Percentiles rank a stretch among this genome's conserved stretches.
These are phyloP conservation scores for Ensete ventricosum DNA, from an alignment of 176 grass and related monocot genomes.

Conservation along the genomic window DNA sequence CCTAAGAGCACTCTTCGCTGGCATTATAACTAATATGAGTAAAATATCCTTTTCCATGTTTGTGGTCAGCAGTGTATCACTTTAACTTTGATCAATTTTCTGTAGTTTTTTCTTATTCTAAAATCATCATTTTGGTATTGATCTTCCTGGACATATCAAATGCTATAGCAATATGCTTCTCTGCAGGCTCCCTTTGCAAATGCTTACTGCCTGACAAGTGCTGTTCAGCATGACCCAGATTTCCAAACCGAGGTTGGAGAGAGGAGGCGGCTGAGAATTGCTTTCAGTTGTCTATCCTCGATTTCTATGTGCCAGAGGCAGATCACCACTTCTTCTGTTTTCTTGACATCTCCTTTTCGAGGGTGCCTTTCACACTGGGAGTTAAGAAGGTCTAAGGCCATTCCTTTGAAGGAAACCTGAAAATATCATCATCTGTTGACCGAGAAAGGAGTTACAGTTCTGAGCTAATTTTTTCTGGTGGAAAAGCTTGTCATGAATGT, in stretches of 20 bases:
- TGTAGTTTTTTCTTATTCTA: neutral
- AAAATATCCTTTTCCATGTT: neutral
- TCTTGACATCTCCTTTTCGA: conserved; percentile 40
- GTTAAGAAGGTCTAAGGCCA: conserved; percentile 24
- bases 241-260: conserved; percentile 60
- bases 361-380: conserved; percentile 32
- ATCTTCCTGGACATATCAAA: neutral
- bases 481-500: neutral
- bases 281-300: conserved; percentile 82
- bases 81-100: neutral
- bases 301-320: conserved; percentile 62
- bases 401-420: conserved; percentile 24
- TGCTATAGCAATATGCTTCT: neutral
- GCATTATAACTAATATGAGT: neutral
- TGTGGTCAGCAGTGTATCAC: neutral
- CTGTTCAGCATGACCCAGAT: conserved; percentile 58
- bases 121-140: neutral
- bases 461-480: neutral
- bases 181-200: conserved; percentile 79
- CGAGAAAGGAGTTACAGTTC: neutral
- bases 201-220: conserved; percentile 74
- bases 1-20: too few species aligned
- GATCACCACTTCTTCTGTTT: conserved; percentile 48
- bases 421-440: neutral
- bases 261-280: conserved; percentile 51